Evolutionary conservation across 352 stramenopile genomes (phyloP).

Genomic region (Phytophthora macrochlamydospora): DNA sequence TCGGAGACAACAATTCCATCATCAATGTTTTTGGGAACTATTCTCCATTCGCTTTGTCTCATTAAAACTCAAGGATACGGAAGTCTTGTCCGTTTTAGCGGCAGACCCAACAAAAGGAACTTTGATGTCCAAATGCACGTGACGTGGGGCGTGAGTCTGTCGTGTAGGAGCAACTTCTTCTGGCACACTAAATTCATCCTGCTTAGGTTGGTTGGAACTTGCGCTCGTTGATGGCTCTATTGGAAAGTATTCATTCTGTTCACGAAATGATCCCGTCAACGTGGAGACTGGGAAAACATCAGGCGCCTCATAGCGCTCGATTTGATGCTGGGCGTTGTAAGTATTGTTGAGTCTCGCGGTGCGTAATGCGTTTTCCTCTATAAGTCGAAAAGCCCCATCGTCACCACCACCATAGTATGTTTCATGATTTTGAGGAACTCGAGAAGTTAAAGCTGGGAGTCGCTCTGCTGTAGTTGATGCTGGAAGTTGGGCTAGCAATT

Average conservation of each 20-base stretch:
- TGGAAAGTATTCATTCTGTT: constrained; percentile 11
- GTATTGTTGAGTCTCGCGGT: constrained; percentile 16
- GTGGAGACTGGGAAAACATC: constrained; percentile 21
- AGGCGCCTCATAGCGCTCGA: constrained; percentile 54
- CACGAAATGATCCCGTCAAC: constrained; percentile 50
- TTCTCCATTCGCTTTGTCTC: not conserved
- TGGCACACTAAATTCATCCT: constrained; percentile 14
- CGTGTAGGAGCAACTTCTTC: not conserved
- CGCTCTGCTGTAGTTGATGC: constrained; percentile 3
- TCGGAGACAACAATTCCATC: not conserved
- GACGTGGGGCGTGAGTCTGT: not conserved
- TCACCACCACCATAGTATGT: not conserved
- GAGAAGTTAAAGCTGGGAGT: constrained; percentile 20
- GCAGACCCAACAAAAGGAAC: not conserved
- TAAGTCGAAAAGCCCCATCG: not conserved
- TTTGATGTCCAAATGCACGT: constrained; percentile 8
- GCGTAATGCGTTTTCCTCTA: not conserved
- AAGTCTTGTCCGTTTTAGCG: too few species aligned
- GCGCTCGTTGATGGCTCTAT: not conserved
- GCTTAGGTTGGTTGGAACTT: constrained; percentile 4
- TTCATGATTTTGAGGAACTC: not conserved
- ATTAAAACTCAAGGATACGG: too few species aligned
- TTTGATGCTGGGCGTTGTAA: constrained; percentile 34
- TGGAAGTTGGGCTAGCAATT: constrained; percentile 19
- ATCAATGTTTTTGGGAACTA: not conserved